Base-by-base conservation (phyloP, 129 eudicot genomes). In the Logfia minima region DNA sequence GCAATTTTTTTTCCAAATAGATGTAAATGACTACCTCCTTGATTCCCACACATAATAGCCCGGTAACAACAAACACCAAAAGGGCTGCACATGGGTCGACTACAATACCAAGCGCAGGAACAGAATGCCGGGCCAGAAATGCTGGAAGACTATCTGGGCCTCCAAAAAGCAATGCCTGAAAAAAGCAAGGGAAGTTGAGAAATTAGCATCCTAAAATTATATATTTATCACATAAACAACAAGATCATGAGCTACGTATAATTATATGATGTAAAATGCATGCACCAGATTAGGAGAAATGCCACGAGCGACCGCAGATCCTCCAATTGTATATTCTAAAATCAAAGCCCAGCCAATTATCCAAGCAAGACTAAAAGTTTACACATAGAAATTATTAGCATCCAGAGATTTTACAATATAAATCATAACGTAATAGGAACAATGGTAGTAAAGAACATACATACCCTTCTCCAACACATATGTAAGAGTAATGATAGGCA, bases 281-380 rank as follows among this genome's bases (percentile, higher is more conserved):
- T 17, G 59, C 66, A 94, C 99, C 92, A 95, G 87, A 86, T 95
- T 95, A 77, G 99, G 99, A 5, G 99, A 89, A 59, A 95, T 83
- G 74, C 99, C 99, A 62, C 99, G 97, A 76, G 99, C 99, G 32
- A 95, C 99, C 53, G 96, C 91, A 53, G 99, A 88, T 77, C 99
- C 99, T 21, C 99, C 97, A 68, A 95, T 88, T 18, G 99, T 92
- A 71, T 95, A 95, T 85, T 95, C 99, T 92, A 95, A 75, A 76
- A 95, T 95, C 51, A 95, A 77, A 41, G 94, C 99, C 99, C 99
- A 95, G 1, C 99, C 99, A 77, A 95, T 81, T 67, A 95, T 81
- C 99, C 99, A 95, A 80, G 99, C 99, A 76, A 95, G 90, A 75
- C 99, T 95, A 84, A 66, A 81, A 6, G 39, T 62, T 37, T 32